Evolutionary conservation across 1,139 yeast genomes (phyloP).

Genomic region (Zygoascus hellenicus): DNA sequence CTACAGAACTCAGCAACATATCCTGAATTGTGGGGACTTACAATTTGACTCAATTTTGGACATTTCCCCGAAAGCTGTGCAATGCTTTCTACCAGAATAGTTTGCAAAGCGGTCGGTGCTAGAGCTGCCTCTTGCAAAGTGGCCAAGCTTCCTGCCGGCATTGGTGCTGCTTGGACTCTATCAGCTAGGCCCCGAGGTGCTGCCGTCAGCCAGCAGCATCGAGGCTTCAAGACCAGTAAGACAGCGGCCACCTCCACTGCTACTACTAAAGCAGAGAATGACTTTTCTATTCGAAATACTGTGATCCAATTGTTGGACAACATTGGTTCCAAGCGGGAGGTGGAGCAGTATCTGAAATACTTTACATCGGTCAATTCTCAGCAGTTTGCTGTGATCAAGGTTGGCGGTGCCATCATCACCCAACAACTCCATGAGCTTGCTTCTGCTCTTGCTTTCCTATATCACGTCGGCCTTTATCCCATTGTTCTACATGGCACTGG

Average conservation of each 20-base stretch:
- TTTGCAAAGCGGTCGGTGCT: not conserved
- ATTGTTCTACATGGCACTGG: conserved; percentile 98
- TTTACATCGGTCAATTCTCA: conserved; percentile 91
- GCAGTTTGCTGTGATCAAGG: conserved; percentile 97
- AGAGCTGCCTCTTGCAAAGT: not conserved
- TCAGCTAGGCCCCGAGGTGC: conserved; percentile 2
- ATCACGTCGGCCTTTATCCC: conserved; percentile 96
- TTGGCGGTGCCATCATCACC: conserved; percentile 98
- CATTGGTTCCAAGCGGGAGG: conserved; percentile 95
- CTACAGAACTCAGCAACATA: not conserved
- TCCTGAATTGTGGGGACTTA: not conserved
- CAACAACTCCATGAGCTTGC: conserved; percentile 91
- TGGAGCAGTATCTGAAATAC: conserved; percentile 92
- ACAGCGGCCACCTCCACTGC: not conserved
- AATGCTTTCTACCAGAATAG: too few species aligned
- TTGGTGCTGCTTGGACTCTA: not conserved
- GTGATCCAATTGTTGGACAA: conserved; percentile 91
- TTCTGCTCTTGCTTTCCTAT: conserved; percentile 88
- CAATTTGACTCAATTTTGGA: too few species aligned
- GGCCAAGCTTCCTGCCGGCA: not conserved
- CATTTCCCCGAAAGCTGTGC: too few species aligned
- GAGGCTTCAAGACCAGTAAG: not conserved
- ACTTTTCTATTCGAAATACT: conserved; percentile 73
- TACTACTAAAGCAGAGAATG: not conserved
- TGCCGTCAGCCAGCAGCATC: conserved; percentile 2